These are phyloP conservation scores for Pinus albicaulis DNA, from an alignment of 75 land plant species.

Conservation along the genomic window DNA sequence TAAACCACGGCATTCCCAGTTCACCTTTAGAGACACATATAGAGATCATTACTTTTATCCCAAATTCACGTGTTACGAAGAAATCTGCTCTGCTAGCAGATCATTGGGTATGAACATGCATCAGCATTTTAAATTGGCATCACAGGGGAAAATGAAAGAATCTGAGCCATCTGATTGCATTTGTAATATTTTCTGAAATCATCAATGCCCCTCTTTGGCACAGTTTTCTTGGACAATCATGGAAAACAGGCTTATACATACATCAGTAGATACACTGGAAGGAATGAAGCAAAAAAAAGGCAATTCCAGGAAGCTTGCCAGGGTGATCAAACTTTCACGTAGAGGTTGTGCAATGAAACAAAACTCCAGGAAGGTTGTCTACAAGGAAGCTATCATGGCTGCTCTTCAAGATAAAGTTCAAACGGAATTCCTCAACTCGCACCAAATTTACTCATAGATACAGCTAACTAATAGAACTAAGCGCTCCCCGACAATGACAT, in stretches of 20 bases:
- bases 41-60: neutral
- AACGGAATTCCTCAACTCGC: neutral
- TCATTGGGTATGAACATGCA: conserved; percentile 6
- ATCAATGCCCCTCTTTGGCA: conserved; percentile 11
- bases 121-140: neutral
- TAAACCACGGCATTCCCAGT: neutral
- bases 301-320: conserved; percentile 10
- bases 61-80: neutral
- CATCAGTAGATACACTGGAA: conserved; percentile 12
- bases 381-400: neutral
- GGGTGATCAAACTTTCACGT: neutral
- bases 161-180: conserved; percentile 8
- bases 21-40: neutral
- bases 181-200: conserved; percentile 9
- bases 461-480: conserved; percentile 6
- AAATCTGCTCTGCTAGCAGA: neutral
- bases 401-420: neutral
- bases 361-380: neutral
- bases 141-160: conserved; percentile 11
- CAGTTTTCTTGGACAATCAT: conserved; percentile 9
- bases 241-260: conserved; percentile 13
- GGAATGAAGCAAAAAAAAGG: conserved; percentile 1
- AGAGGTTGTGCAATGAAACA: neutral
- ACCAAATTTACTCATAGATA: neutral
- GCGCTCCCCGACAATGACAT: conserved; percentile 8